A percentile compares a stretch with the other conserved stretches of the same genome.
These are phyloP conservation scores for Tinospora cordifolia DNA, from an alignment of 164 flowering plant genomes.

Conservation along the genomic window DNA sequence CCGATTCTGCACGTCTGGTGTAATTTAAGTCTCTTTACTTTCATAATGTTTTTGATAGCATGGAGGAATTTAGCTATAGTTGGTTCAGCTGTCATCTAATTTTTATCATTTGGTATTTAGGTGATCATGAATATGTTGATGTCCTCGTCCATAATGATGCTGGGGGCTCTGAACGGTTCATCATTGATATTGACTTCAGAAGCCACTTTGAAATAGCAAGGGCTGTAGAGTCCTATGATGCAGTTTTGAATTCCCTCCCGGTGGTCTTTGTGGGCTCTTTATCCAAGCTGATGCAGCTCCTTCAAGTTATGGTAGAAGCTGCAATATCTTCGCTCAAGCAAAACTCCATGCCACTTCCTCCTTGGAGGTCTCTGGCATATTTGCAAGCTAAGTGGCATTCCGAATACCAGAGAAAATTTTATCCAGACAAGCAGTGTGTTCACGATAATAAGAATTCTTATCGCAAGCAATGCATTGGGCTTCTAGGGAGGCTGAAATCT, in stretches of 20 bases:
- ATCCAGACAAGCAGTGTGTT: constrained; percentile 22
- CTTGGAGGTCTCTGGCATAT: constrained; percentile 91
- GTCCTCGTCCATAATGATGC: constrained; percentile 31
- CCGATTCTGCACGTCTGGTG: too few species aligned
- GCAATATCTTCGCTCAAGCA: constrained; percentile 72
- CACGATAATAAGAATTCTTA: constrained; percentile 11
- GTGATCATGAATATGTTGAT: constrained; percentile 88
- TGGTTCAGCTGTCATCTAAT: neutral
- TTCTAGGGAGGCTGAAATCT: constrained; percentile 49
- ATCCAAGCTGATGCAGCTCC: constrained; percentile 54
- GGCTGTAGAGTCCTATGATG: constrained; percentile 73
- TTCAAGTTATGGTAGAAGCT: constrained; percentile 86
- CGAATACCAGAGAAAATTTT: constrained; percentile 38
- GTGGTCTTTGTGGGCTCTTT: constrained; percentile 64
- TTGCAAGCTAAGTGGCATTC: constrained; percentile 88
- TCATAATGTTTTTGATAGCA: too few species aligned
- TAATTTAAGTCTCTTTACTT: neutral
- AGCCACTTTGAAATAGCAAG: constrained; percentile 97
- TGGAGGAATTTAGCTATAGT: neutral
- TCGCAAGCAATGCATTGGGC: constrained; percentile 59
- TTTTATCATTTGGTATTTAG: constrained; percentile 26
- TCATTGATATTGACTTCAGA: constrained; percentile 73
- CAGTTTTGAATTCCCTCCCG: constrained; percentile 63
- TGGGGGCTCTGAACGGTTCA: constrained; percentile 55
- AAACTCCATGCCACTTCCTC: constrained; percentile 95